These are phyloP conservation scores for Jatropha podagrica DNA, from an alignment of 441 rosid genomes.

Conservation along the genomic window DNA sequence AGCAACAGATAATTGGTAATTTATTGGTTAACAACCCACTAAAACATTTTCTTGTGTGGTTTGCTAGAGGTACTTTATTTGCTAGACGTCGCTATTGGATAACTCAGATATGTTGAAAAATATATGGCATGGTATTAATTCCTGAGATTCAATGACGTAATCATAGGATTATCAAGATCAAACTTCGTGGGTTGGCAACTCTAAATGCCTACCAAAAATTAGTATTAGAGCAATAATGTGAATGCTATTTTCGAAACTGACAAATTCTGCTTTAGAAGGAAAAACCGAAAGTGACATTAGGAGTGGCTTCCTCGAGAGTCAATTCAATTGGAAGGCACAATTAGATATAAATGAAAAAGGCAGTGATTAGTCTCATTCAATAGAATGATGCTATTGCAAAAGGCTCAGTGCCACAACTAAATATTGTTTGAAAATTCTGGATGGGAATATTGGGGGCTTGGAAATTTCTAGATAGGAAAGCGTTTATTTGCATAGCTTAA, in stretches of 20 bases:
- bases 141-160: too few species aligned
- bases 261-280: not conserved
- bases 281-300: not conserved
- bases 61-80: too few species aligned
- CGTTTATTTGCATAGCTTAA: too few species aligned
- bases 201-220: not conserved
- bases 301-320: not conserved
- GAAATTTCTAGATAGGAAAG: too few species aligned
- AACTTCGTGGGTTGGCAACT: constrained; percentile 10
- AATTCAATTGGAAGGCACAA: constrained; percentile 13
- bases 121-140: too few species aligned
- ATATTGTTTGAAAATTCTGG: too few species aligned
- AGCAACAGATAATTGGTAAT: constrained; percentile 3
- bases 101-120: too few species aligned
- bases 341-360: not conserved
- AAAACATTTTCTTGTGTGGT: too few species aligned
- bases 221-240: not conserved
- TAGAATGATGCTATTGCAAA: too few species aligned
- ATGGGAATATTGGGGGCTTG: too few species aligned
- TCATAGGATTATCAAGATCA: not conserved
- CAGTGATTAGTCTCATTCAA: constrained; percentile 1
- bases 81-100: too few species aligned
- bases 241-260: not conserved
- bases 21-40: not conserved
- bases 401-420: too few species aligned